Evolutionary conservation across 2,329 filamentous ascomycete genomes (phyloP).

Genomic region (Colletotrichum graminicola): DNA sequence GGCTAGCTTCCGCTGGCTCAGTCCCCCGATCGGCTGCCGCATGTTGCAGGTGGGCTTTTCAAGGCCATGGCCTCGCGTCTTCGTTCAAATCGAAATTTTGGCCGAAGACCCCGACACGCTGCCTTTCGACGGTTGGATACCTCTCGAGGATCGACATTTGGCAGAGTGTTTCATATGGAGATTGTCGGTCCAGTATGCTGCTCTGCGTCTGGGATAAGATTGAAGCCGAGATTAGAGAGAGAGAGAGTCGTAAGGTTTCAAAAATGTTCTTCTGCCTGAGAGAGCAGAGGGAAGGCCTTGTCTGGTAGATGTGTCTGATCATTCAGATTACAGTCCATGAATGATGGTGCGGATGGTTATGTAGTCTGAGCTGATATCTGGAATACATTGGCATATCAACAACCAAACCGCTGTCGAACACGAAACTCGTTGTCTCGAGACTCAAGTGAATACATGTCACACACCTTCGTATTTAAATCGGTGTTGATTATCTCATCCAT

Average conservation of each 20-base stretch:
- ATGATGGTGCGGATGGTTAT: background rate
- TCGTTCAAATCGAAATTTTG: background rate
- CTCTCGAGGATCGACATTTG: background rate
- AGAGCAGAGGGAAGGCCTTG: background rate
- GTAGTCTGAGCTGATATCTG: background rate
- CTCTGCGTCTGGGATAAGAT: background rate
- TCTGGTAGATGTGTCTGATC: background rate
- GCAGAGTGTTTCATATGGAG: background rate
- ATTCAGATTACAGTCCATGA: background rate
- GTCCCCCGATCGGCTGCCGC: no score
- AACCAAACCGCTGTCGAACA: background rate
- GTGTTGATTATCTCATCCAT: background rate
- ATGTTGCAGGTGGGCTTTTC: background rate
- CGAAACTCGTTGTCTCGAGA: background rate
- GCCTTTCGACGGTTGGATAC: background rate
- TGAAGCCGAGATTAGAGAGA: background rate
- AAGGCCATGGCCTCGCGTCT: background rate
- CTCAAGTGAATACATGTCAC: background rate
- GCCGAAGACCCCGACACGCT: no score
- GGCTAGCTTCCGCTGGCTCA: no score
- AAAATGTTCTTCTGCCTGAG: background rate
- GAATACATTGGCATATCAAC: background rate
- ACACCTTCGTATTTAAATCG: no score
- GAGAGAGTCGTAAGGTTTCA: rapidly evolving
- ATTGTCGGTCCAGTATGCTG: background rate